Evolutionary conservation across 257 asterid species (phyloP).

Genomic region (Jaltomata sinuosa): DNA sequence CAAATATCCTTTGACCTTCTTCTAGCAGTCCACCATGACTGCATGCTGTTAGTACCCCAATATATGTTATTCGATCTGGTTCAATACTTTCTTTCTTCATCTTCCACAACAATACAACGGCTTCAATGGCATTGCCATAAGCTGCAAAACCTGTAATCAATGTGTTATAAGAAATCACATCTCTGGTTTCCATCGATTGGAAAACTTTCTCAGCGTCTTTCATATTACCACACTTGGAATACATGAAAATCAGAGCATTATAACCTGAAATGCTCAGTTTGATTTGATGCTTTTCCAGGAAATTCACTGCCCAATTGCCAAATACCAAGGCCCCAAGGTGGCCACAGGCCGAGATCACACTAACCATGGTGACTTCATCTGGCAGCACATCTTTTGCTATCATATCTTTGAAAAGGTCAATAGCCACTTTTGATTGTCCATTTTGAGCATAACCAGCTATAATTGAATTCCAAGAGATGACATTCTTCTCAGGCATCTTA

Average conservation of each 20-base stretch:
- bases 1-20: conserved; percentile 43
- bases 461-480: conserved; percentile 68
- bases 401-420: conserved; percentile 58
- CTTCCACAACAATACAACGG: conserved; percentile 35
- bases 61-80: conserved; percentile 55
- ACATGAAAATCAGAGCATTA: conserved; percentile 63
- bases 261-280: conserved; percentile 31
- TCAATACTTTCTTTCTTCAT: conserved; percentile 36
- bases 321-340: conserved; percentile 65
- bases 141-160: conserved; percentile 66
- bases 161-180: conserved; percentile 57
- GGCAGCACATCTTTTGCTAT: conserved; percentile 26
- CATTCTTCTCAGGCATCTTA: conserved; percentile 45
- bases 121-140: conserved; percentile 48
- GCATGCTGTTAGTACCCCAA: conserved; percentile 57
- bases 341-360: conserved; percentile 73
- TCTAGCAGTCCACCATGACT: conserved; percentile 61
- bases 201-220: conserved; percentile 35
- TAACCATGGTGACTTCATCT: conserved; percentile 58
- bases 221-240: conserved; percentile 75
- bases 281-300: conserved; percentile 23
- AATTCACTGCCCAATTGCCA: conserved; percentile 41
- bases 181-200: conserved; percentile 41
- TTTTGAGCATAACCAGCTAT: conserved; percentile 70
- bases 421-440: conserved; percentile 52